phyloP scores from a whole-genome alignment of 768 basidiomycete genomes.

The Amanita thiersii region DNA sequence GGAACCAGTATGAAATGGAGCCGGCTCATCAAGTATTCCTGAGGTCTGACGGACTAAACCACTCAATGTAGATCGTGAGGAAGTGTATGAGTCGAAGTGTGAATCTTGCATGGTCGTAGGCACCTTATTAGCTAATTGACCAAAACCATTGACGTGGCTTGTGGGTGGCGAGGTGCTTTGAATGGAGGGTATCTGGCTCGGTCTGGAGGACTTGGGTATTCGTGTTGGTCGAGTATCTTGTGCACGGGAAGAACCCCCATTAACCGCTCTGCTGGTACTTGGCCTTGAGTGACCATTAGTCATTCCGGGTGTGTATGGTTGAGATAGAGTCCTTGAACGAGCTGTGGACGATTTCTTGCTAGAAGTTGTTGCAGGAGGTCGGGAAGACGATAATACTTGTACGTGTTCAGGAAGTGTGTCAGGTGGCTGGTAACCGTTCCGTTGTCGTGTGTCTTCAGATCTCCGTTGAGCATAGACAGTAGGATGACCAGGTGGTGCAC shows the following conservation, averaged over 20 bases:
- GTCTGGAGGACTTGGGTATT: conserved; percentile 36
- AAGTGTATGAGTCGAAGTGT: conserved; percentile 13
- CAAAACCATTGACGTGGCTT: conserved; percentile 3
- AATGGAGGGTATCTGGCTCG: conserved; percentile 19
- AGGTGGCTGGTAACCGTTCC: conserved; percentile 2
- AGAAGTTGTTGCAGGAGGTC: not conserved
- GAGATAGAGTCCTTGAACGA: conserved; percentile 60
- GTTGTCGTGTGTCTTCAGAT: conserved; percentile 7
- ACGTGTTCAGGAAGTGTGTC: not conserved
- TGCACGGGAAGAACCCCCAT: conserved; percentile 28
- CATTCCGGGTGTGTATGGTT: conserved; percentile 41
- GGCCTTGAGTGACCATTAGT: conserved; percentile 22
- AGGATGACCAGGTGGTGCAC: conserved; percentile 4
- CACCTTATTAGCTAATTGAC: conserved; percentile 11
- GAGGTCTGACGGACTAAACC: conserved; percentile 21
- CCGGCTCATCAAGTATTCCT: conserved; percentile 52
- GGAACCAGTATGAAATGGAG: conserved; percentile 46
- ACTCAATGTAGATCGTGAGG: conserved; percentile 17
- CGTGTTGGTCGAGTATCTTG: conserved; percentile 39
- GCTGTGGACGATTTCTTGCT: conserved; percentile 26
- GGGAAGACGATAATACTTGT: conserved; percentile 14
- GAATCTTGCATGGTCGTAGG: conserved; percentile 13
- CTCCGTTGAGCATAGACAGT: conserved; percentile 5
- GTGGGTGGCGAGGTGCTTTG: conserved; percentile 18
- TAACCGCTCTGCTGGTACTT: conserved; percentile 17